Percentiles rank a stretch among this genome's conserved stretches.
These are phyloP conservation scores for Rhizoclosmatium globosum DNA, from an alignment of 192 early-diverging fungal species.

Conservation along the genomic window DNA sequence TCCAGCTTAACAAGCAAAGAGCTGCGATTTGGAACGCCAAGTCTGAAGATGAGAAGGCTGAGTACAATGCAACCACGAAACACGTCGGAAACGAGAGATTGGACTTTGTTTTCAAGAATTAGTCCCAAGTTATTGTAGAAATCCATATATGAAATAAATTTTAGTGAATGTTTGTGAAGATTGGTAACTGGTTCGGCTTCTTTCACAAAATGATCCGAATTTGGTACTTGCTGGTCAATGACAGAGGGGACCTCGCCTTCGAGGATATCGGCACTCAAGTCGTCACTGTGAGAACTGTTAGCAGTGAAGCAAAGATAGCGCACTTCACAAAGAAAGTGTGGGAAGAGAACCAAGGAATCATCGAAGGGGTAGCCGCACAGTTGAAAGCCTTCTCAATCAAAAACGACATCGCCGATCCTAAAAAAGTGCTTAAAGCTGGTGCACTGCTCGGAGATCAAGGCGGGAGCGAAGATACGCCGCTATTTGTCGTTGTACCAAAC, in stretches of 20 bases:
- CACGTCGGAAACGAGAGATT: constrained; percentile 59
- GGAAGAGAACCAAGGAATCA: constrained; percentile 6
- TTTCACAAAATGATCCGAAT: no score
- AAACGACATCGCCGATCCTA: constrained; percentile 11
- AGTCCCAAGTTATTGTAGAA: no score
- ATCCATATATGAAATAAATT: no score
- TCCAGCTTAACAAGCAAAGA: background rate
- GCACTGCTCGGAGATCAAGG: background rate
- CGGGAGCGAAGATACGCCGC: background rate
- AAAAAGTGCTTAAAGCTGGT: constrained; percentile 4
- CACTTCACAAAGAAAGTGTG: constrained; percentile 14
- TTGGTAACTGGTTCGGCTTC: no score
- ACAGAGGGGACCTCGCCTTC: constrained; percentile 6
- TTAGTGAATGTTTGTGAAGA: no score
- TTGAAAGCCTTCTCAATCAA: constrained; percentile 16
- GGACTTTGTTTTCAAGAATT: constrained; percentile 48
- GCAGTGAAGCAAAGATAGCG: background rate
- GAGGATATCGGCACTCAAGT: constrained; percentile 15
- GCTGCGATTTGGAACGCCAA: background rate
- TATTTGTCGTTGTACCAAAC: constrained; percentile 18
- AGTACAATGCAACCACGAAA: constrained; percentile 59
- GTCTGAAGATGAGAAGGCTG: constrained; percentile 49
- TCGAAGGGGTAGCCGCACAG: background rate
- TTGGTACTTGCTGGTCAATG: constrained; percentile 18
- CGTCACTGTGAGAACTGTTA: no score